A percentile compares a stretch with the other conserved stretches of the same genome.
These are phyloP conservation scores for Chytriomyces sp. DNA, from an alignment of 192 early-diverging fungal genomes.

Conservation along the genomic window DNA sequence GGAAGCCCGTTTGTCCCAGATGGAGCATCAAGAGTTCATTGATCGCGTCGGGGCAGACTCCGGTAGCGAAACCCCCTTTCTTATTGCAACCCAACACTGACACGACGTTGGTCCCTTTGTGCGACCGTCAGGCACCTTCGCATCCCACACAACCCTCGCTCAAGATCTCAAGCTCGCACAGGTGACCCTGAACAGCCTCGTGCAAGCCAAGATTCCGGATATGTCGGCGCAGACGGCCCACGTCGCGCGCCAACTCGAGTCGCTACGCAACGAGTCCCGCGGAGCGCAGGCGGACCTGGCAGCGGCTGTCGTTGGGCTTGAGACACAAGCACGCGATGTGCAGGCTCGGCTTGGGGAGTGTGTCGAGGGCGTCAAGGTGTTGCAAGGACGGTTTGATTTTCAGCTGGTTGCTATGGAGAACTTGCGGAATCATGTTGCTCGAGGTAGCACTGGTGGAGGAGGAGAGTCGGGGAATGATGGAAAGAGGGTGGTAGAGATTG, in stretches of 20 bases:
- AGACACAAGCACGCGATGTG: background rate
- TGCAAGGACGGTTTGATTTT: constrained; percentile 20
- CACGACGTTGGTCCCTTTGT: too few relatives aligned
- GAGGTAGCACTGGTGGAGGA: background rate
- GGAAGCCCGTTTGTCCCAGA: constrained; percentile 8
- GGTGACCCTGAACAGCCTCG: too few relatives aligned
- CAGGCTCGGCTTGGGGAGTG: background rate
- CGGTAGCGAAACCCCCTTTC: background rate
- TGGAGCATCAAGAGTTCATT: background rate
- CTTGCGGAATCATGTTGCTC: background rate
- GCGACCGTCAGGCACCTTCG: too few relatives aligned
- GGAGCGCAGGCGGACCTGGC: background rate
- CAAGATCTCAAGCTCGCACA: too few relatives aligned
- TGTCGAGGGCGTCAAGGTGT: constrained; percentile 9
- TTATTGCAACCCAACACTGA: background rate
- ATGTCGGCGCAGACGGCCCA: background rate
- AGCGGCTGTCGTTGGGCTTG: background rate
- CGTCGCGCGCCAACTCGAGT: background rate
- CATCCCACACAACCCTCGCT: too few relatives aligned
- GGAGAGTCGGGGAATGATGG: background rate
- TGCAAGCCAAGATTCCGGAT: background rate
- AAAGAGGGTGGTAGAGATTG: background rate
- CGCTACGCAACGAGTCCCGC: background rate
- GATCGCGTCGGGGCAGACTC: background rate
- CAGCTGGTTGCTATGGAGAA: constrained; percentile 19